Evolutionary conservation across 2,329 filamentous ascomycete genomes (phyloP), one percentile per base, ranked within the genome.

Genomic region (Colletotrichum chrysophilum): DNA sequence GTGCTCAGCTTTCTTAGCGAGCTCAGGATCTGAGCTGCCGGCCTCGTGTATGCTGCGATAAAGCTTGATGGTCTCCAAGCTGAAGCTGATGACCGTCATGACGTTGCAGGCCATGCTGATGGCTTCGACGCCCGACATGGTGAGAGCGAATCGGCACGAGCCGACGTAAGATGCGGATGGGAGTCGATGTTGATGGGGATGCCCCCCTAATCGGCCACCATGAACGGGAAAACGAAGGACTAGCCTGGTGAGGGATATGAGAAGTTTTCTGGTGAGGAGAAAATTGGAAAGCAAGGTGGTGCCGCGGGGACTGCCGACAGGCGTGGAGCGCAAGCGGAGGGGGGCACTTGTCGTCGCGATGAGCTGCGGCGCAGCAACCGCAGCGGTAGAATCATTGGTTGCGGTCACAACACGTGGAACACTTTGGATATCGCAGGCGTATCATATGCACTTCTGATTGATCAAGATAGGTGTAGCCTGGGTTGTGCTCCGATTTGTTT

Each of bases 31-130:
- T 4, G 24, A 26, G 4, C 24, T 26, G 24, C 24, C 24, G 24
- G 24, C 4, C 4, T 26, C 24, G 4, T 26, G 4, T 4, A 26
- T 26, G 4, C 4, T 26, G 24, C 18, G 8, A 3, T 18, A 65
- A 0, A 65, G 28, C 1, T 30, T 30, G 7, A 32, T 8, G 0
- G 38, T 55, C 10, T 43, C 69, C 7, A 34, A 12, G 7, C 38
- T 8, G 3, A 65, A 71, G n/a, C 38, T 66, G 30, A 71, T 66
- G 8, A 66, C 36, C 30, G 52, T 30, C 43, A 71, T 66, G 26
- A 71, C 32, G 8, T 66, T 71, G 61, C 60, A 71, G 16, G 18
- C 60, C 12, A 66, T 6, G 21, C 69, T 6, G 7, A 71, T 12
- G 26, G 24, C 69, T 2, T 66, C 69, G 21, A 71, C 16, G 0